Conservation (phyloP, 2,329 filamentous ascomycete species). For the Decorospora gaudefroyi region DNA sequence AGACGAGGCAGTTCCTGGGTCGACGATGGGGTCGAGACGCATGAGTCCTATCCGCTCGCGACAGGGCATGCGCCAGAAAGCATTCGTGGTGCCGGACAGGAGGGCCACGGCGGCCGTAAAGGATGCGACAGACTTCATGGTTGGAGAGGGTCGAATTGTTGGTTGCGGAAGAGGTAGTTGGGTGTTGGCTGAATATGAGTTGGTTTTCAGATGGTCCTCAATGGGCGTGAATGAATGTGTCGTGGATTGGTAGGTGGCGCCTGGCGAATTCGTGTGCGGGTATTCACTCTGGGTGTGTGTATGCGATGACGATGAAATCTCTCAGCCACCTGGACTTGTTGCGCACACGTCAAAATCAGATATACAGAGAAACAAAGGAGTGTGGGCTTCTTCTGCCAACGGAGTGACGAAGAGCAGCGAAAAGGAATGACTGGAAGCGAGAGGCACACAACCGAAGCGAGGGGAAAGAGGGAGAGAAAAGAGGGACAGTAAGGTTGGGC, state of each 20-base stretch:
- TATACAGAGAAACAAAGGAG: constrained; percentile 39
- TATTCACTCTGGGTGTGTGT: not conserved
- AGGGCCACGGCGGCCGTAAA: constrained; percentile 38
- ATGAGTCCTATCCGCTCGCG: constrained; percentile 64
- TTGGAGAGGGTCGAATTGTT: constrained; percentile 10
- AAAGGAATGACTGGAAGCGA: constrained; percentile 37
- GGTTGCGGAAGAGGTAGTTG: constrained; percentile 8
- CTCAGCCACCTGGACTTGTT: constrained; percentile 36
- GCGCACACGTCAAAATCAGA: constrained; percentile 15
- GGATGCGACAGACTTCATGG: constrained; percentile 40
- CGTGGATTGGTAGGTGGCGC: constrained; percentile 1
- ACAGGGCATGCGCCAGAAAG: constrained; percentile 73
- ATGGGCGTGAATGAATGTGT: constrained; percentile 5
- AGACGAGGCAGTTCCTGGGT: constrained; percentile 33
- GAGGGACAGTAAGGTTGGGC: too few species aligned
- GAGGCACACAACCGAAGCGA: constrained; percentile 25
- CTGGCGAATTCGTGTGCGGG: not conserved
- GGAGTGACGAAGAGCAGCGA: constrained; percentile 23
- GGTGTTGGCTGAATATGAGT: constrained; percentile 3
- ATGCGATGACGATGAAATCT: constrained; percentile 15
- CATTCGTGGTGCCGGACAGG: constrained; percentile 56
- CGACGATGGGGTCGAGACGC: constrained; percentile 57
- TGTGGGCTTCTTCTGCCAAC: constrained; percentile 30
- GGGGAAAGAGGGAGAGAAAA: constrained; percentile 25
- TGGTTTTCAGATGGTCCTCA: constrained; percentile 8